Evolutionary conservation across 2,329 filamentous ascomycete genomes (phyloP).

Genomic region (Blastomyces parvus): DNA sequence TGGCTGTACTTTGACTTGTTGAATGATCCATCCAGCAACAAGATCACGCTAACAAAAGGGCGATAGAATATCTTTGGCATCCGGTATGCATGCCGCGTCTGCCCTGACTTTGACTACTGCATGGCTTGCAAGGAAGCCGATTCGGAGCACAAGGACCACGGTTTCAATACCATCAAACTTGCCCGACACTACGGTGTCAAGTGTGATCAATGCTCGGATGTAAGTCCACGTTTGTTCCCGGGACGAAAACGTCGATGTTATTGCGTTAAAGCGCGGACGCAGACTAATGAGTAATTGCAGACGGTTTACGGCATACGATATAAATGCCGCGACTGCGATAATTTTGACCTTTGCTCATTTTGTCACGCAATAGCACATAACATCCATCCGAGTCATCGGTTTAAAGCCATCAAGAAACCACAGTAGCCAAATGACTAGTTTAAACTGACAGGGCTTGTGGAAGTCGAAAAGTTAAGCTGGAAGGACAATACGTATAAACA

Average conservation of each 20-base stretch:
- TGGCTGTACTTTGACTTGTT: neutral
- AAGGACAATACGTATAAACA: neutral
- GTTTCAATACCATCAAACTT: slow-evolving; percentile 3
- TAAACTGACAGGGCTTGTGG: neutral
- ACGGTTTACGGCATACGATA: slow-evolving; percentile 8
- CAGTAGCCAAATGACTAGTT: neutral
- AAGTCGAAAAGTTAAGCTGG: neutral
- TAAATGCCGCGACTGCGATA: slow-evolving; percentile 6
- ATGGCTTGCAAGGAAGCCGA: slow-evolving; percentile 4
- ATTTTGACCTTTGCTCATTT: slow-evolving; percentile 7
- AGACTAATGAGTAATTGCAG: neutral
- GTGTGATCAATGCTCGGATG: slow-evolving; percentile 5
- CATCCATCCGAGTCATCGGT: slow-evolving; percentile 6
- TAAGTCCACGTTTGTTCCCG: neutral
- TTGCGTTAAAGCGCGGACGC: neutral
- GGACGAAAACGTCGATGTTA: neutral
- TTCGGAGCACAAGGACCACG: neutral
- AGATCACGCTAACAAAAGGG: neutral
- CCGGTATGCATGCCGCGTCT: slow-evolving; percentile 6
- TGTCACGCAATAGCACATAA: neutral
- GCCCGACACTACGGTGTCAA: neutral
- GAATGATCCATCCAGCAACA: neutral
- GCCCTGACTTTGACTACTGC: slow-evolving; percentile 9
- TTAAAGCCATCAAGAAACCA: slow-evolving; percentile 7
- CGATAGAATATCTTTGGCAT: slow-evolving; percentile 7